Conservation (phyloP, 352 stramenopile species). For the Pythium scleroteichum region DNA sequence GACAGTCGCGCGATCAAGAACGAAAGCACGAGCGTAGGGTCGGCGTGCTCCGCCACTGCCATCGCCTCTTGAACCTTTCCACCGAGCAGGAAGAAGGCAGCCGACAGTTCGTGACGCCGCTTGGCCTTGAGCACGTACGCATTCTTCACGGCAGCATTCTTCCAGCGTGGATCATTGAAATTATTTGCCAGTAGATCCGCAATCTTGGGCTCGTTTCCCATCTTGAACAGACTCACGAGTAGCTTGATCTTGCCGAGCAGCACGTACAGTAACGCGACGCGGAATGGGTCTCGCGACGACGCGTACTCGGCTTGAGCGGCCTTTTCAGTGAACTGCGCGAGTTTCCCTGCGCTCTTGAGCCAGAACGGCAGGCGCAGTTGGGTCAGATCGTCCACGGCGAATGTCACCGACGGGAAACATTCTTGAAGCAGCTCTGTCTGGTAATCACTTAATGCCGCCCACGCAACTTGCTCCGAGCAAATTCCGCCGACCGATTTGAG, state of each 20-base stretch:
- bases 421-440: slow-evolving; percentile 72
- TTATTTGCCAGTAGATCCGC: slow-evolving; percentile 79
- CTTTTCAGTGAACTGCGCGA: slow-evolving; percentile 67
- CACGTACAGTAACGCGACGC: slow-evolving; percentile 85
- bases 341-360: slow-evolving; percentile 56
- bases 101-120: slow-evolving; percentile 75
- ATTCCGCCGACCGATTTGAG: slow-evolving; percentile 32
- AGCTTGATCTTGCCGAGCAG: slow-evolving; percentile 83
- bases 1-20: slow-evolving; percentile 79
- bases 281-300: slow-evolving; percentile 75
- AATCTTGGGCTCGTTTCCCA: slow-evolving; percentile 79
- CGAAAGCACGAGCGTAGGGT: slow-evolving; percentile 70
- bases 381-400: slow-evolving; percentile 73
- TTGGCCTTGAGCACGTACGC: slow-evolving; percentile 88
- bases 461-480: slow-evolving; percentile 79
- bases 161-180: slow-evolving; percentile 81
- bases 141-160: slow-evolving; percentile 90
- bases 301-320: slow-evolving; percentile 79
- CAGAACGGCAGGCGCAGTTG: slow-evolving; percentile 76
- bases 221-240: slow-evolving; percentile 82
- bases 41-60: slow-evolving; percentile 70
- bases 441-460: slow-evolving; percentile 65
- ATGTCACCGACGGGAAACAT: slow-evolving; percentile 48
- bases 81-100: slow-evolving; percentile 82
- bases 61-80: slow-evolving; percentile 78